These are phyloP conservation scores for Lyophyllum semitale DNA, from an alignment of 768 basidiomycete genomes.

Conservation along the genomic window DNA sequence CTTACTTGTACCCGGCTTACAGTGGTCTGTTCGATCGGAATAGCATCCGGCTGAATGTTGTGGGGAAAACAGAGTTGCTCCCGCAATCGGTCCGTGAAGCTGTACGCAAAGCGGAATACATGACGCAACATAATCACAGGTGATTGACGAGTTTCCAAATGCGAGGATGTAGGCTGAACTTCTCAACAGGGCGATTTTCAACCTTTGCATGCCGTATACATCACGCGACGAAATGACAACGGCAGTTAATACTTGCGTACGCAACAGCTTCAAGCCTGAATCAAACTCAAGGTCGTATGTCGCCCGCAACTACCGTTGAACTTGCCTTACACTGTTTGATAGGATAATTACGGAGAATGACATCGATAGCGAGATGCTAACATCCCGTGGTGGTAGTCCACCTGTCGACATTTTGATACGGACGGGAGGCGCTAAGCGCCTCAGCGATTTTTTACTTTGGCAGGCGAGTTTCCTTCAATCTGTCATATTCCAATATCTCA, in stretches of 20 bases:
- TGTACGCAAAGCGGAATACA: conserved; percentile 66
- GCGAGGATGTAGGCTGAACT: not conserved
- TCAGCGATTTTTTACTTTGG: conserved; percentile 94
- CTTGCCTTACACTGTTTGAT: not conserved
- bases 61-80: conserved; percentile 77
- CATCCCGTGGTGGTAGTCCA: conserved; percentile 63
- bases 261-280: conserved; percentile 32
- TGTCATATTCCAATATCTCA: conserved; percentile 1
- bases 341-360: conserved; percentile 62
- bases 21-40: conserved; percentile 82
- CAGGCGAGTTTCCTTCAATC: conserved; percentile 62
- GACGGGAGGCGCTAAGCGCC: conserved; percentile 85
- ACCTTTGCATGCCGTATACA: conserved; percentile 91
- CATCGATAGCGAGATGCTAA: conserved; percentile 69
- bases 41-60: conserved; percentile 80
- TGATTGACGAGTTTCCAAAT: conserved; percentile 27
- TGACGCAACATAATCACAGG: conserved; percentile 78
- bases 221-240: conserved; percentile 90
- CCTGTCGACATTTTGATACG: conserved; percentile 89
- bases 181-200: conserved; percentile 72
- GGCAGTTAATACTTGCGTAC: conserved; percentile 61
- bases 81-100: conserved; percentile 75
- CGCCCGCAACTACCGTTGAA: not conserved
- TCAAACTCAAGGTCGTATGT: conserved; percentile 9
- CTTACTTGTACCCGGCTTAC: not conserved